phyloP scores from a whole-genome alignment of 2,329 filamentous ascomycete genomes.

The Beauveria medogensis region DNA sequence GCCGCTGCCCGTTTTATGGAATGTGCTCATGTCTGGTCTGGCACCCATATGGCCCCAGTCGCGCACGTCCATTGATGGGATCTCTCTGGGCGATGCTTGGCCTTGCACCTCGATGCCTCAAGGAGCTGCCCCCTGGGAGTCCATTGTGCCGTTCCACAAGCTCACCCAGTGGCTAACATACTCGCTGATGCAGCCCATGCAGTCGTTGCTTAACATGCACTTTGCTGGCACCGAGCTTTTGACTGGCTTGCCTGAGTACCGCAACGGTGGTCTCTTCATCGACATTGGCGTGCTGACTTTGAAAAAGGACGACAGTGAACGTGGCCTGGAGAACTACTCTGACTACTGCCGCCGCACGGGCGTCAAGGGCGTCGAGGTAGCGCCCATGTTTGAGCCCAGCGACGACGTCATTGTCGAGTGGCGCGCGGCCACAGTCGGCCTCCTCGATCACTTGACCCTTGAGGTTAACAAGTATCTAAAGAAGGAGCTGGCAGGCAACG shows the following conservation, averaged over 20 bases:
- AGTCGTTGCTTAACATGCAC: conserved; percentile 68
- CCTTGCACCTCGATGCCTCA: conserved; percentile 74
- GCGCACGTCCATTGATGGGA: conserved; percentile 77
- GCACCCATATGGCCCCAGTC: conserved; percentile 82
- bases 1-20: conserved; percentile 81
- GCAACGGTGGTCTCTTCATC: conserved; percentile 83
- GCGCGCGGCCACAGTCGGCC: conserved; percentile 54
- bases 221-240: conserved; percentile 75
- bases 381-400: conserved; percentile 49
- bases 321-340: conserved; percentile 56
- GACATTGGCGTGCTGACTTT: conserved; percentile 74
- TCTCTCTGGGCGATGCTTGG: conserved; percentile 90
- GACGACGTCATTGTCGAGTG: conserved; percentile 59
- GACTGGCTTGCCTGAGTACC: conserved; percentile 84
- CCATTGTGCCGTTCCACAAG: conserved; percentile 86
- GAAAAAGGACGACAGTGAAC: conserved; percentile 59
- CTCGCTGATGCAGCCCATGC: conserved; percentile 88
- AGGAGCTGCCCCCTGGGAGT: conserved; percentile 58
- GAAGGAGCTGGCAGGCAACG: conserved; percentile 54
- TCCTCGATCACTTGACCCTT: conserved; percentile 45
- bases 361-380: conserved; percentile 49
- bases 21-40: conserved; percentile 79
- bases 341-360: conserved; percentile 66
- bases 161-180: conserved; percentile 92
- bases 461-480: conserved; percentile 57